phyloP scores from a whole-genome alignment of 495 filamentous ascomycete genomes.

The Penicillium pancosmium region DNA sequence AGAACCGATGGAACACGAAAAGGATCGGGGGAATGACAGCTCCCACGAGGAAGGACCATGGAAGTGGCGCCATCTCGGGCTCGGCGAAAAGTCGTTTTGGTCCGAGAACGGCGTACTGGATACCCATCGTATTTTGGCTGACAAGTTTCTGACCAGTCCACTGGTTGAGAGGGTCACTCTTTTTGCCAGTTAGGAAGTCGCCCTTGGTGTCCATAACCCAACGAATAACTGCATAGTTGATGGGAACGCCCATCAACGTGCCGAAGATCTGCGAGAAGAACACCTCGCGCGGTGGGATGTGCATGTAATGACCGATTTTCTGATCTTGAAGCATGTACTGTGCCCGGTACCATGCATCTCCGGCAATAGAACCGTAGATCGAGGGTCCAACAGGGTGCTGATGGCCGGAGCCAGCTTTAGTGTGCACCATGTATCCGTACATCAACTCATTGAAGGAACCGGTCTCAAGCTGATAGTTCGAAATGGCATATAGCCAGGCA shows the following conservation, averaged over 20 bases:
- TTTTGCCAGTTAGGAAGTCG: constrained; percentile 53
- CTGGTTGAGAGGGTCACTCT: constrained; percentile 54
- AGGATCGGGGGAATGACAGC: constrained; percentile 50
- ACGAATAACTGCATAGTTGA: constrained; percentile 49
- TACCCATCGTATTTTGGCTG: constrained; percentile 49
- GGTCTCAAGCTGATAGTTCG: constrained; percentile 56
- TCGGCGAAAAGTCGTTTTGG: constrained; percentile 54
- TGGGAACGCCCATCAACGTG: constrained; percentile 44
- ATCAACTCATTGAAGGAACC: constrained; percentile 59
- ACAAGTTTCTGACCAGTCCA: constrained; percentile 57
- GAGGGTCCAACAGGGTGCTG: constrained; percentile 56
- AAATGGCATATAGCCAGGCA: constrained; percentile 58
- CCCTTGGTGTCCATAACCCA: constrained; percentile 53
- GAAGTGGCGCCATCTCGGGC: constrained; percentile 51
- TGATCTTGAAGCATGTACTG: constrained; percentile 54
- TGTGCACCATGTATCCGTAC: constrained; percentile 60
- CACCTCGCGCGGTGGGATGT: constrained; percentile 45
- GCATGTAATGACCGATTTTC: constrained; percentile 53
- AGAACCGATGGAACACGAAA: constrained; percentile 49
- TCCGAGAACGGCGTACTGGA: constrained; percentile 59
- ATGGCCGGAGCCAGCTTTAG: constrained; percentile 38
- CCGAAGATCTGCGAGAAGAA: constrained; percentile 49
- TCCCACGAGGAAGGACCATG: constrained; percentile 59
- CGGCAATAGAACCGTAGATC: constrained; percentile 54
- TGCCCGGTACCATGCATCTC: constrained; percentile 54